Conservation (phyloP, 805 yeast genomes). For the Saccharomyces kudriavzevii region DNA sequence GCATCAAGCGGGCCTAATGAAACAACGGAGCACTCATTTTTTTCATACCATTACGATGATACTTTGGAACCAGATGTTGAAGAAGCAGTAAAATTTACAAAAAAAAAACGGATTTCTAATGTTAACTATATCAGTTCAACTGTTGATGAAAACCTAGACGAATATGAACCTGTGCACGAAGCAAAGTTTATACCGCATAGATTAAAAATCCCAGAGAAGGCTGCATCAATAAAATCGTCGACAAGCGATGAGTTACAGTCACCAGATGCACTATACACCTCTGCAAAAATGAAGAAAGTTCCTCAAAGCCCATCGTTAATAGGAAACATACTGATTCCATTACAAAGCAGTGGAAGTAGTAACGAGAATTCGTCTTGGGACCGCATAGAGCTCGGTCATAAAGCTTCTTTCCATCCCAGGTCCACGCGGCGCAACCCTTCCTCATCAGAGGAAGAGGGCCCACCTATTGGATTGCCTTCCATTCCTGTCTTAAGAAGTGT, state of each 20-base stretch:
- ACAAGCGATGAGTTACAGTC: not conserved
- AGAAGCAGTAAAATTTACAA: conserved; percentile 20
- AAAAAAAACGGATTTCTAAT: conserved; percentile 11
- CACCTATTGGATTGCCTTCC: not conserved
- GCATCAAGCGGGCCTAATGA: not conserved
- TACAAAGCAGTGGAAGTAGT: not conserved
- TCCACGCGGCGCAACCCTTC: not conserved
- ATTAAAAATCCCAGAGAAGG: conserved; percentile 7
- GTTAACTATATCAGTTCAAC: not conserved
- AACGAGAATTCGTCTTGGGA: conserved; percentile 2
- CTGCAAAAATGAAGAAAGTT: not conserved
- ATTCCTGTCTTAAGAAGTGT: conserved; percentile 3
- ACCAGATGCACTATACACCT: not conserved
- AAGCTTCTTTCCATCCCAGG: not conserved
- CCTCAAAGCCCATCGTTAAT: conserved; percentile 16
- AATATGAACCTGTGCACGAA: not conserved
- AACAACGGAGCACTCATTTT: conserved; percentile 3
- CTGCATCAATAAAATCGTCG: conserved; percentile 8
- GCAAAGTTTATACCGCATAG: conserved; percentile 7
- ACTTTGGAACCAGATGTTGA: conserved; percentile 20
- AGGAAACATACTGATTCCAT: conserved; percentile 12
- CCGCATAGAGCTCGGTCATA: not conserved
- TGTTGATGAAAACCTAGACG: not conserved
- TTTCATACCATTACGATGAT: conserved; percentile 5
- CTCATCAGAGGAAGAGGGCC: not conserved